phyloP scores from a whole-genome alignment of 202 grass and related monocot genomes.

The Zoysia matrella region DNA sequence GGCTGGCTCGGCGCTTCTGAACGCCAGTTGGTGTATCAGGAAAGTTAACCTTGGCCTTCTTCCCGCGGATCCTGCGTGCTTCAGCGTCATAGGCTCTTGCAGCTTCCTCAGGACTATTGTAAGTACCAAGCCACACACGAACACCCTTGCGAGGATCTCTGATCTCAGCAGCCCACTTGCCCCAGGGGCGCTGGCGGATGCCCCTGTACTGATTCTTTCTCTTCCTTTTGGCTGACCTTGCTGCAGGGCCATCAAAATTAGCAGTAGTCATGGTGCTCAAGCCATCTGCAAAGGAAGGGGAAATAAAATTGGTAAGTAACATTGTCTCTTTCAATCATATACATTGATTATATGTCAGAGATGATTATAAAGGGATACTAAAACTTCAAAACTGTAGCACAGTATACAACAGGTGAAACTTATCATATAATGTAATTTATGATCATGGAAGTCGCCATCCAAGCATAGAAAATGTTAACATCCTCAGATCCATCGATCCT shows the following conservation, averaged over 20 bases:
- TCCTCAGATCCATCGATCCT: neutral
- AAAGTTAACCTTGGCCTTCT: constrained; percentile 98
- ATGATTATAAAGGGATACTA: neutral
- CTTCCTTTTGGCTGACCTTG: constrained; percentile 70
- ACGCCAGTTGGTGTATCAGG: constrained; percentile 48
- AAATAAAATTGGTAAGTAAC: constrained; percentile 1
- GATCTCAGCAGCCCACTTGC: no score
- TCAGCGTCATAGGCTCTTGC: constrained; percentile 93
- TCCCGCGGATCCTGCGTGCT: constrained; percentile 90
- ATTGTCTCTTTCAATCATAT: constrained; percentile 13
- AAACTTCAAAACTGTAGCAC: neutral
- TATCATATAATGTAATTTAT: neutral
- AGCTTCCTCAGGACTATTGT: constrained; percentile 95
- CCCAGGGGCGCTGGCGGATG: constrained; percentile 28
- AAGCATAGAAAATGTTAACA: neutral
- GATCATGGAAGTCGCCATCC: neutral
- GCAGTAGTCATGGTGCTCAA: constrained; percentile 52
- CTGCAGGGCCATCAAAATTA: constrained; percentile 48
- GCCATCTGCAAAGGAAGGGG: constrained; percentile 50
- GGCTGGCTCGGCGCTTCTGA: constrained; percentile 42
- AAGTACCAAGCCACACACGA: constrained; percentile 80
- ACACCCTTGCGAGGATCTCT: no score
- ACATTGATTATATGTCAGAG: neutral
- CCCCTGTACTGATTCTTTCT: constrained; percentile 94
- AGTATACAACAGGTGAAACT: neutral